phyloP scores from a whole-genome alignment of 768 basidiomycete species.

The Mycena maculata region DNA sequence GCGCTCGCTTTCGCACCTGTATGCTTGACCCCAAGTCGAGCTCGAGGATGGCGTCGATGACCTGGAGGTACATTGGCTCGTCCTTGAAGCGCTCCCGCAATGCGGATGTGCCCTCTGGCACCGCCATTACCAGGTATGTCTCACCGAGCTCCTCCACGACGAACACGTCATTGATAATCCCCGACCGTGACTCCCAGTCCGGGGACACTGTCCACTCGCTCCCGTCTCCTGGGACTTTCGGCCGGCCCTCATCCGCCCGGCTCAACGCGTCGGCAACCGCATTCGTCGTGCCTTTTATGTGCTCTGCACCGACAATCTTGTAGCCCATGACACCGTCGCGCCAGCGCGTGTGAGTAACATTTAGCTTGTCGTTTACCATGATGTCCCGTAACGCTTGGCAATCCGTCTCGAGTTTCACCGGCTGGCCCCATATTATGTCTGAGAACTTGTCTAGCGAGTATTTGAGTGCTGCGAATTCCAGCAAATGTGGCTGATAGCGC shows the following conservation, averaged over 20 bases:
- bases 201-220: not conserved
- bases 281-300: conserved; percentile 33
- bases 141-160: not conserved
- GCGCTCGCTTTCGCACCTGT: conserved; percentile 3
- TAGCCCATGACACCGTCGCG: conserved; percentile 40
- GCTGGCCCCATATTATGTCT: conserved; percentile 38
- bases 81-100: conserved; percentile 27
- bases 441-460: conserved; percentile 35
- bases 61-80: conserved; percentile 19
- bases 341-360: conserved; percentile 41
- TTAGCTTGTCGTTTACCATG: conserved; percentile 38
- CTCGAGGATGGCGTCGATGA: conserved; percentile 21
- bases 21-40: conserved; percentile 22
- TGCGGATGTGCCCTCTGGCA: not conserved
- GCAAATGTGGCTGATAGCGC: conserved; percentile 44
- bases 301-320: conserved; percentile 35
- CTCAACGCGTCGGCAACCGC: conserved; percentile 39
- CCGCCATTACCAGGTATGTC: not conserved
- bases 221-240: conserved; percentile 16
- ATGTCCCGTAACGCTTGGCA: conserved; percentile 40
- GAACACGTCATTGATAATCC: conserved; percentile 32
- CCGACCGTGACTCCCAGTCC: conserved; percentile 39
- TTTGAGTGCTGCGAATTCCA: conserved; percentile 45
- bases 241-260: conserved; percentile 17
- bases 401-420: conserved; percentile 34